Evolutionary conservation across 305 asterid genomes (phyloP), one percentile per base, ranked within the genome.

Genomic region (Rubia peregrina): DNA sequence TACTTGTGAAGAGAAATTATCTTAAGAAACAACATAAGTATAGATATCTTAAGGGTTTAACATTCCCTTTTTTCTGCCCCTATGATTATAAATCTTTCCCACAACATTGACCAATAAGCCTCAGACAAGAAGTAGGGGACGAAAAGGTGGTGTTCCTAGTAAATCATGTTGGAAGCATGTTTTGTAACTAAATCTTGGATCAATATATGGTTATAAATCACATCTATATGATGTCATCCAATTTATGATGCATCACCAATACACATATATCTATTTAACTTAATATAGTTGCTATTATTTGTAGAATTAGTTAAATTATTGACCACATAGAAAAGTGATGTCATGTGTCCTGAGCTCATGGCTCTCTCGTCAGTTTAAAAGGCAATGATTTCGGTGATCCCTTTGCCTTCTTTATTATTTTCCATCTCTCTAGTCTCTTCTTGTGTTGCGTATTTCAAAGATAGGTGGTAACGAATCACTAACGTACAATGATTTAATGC

Each of bases 351-450:
- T 64, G 85, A 80, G 78, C 33, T n/a, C 79, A 76, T 73, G 83
- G 73, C 30, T 79, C 88, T 59, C 91, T 59, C 88, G 77, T 77
- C 83, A 80, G 82, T 76, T 90, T 82, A 85, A 85, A 89, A 92
- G 92, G 84, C 92, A 88, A 68, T 83, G 76, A 85, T 82, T 86
- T 82, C 87, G 92, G 80, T 74, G 89, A 86, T 88, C 78, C 89
- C 86, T 83, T 83, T 79, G 83, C 74, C 83, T 79, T 82, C 21
- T 30, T 33, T 61, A 21, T 61, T 61, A 13, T 26, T 61, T 85
- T 85, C 82, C 87, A 80, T 85, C 74, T 75, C 67, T n/a, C 24
- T n/a, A 16, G 16, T 2, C 22, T 7, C n/a, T 36, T 62, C 16
- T 66, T 49, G 57, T 17, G 68, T 68, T 41, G 68, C 71, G 71